Evolutionary conservation across 108 stramenopile species (phyloP), one percentile per base, ranked within the genome.

Genomic region (Cyclotella atomus): DNA sequence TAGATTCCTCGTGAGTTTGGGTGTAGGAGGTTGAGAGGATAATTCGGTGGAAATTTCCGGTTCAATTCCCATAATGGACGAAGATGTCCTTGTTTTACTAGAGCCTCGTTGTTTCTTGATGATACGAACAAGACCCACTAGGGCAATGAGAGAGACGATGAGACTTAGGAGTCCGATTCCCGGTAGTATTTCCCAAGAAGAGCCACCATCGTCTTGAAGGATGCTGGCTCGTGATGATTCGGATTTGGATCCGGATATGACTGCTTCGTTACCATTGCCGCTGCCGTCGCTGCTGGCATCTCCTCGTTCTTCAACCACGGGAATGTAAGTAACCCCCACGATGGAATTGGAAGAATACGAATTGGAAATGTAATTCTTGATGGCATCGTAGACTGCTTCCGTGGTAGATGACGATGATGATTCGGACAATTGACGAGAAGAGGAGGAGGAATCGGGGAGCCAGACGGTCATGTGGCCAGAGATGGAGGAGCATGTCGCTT

Each of bases 381-480:
- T 64, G 49, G 45, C 24, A 15, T 27, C 59, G 35, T 64, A 64
- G n/a, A 73, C 52, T 19, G 63, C 36, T n/a, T n/a, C n/a, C n/a
- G n/a, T n/a, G n/a, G n/a, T n/a, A n/a, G n/a, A n/a, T n/a, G n/a
- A n/a, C n/a, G n/a, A n/a, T n/a, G n/a, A n/a, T 1, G 36, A 25
- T 52, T 41, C 47, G 8, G 61, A 62, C 15, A 73, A 29, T 17
- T 25, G 35, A 23, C 72, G 61, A 25, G 49, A 6, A 8, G 2
- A 0, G 2, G 46, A 7, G 3, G 25, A 5, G 19, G 25, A 0
- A 20, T 34, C 8, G n/a, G 57, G 36, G 35, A 64, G 19, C 72
- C 72, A 73, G 1, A 62, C 72, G 15, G 72, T 73, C 72, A 73
- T 73, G 50, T 43, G 64, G 21, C 72, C 72, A 17, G 35, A 53